Conservation (phyloP, 139 green algal genomes). For the Tetraselmis chui region DNA sequence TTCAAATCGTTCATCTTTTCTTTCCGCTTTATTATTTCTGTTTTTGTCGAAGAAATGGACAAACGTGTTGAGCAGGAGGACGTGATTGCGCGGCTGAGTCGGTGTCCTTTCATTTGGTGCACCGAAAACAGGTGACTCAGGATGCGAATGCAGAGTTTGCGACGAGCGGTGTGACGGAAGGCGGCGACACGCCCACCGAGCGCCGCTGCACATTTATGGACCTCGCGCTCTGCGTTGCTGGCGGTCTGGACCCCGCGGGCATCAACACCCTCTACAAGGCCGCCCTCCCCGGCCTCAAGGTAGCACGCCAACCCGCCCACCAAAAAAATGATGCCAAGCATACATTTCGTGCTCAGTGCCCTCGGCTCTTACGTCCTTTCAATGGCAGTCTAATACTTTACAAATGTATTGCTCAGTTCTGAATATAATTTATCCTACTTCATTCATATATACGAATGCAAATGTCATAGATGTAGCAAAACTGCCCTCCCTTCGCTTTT, state of each 20-base stretch:
- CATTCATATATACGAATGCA: no score
- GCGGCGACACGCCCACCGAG: constrained; percentile 43
- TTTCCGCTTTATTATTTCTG: no score
- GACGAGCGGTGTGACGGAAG: constrained; percentile 47
- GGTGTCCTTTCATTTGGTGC: no score
- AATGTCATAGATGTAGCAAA: no score
- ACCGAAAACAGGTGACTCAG: constrained; percentile 44
- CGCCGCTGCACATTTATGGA: constrained; percentile 79
- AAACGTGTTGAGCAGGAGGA: no score
- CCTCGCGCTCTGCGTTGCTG: constrained; percentile 59
- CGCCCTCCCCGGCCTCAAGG: constrained; percentile 38
- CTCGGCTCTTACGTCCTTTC: not conserved
- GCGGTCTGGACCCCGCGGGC: constrained; percentile 52
- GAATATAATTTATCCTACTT: not conserved
- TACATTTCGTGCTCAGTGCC: no score
- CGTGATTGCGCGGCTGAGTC: no score
- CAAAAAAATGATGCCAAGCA: no score
- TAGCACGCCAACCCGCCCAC: no score
- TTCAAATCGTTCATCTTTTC: no score
- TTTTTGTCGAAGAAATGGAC: no score
- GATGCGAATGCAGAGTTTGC: constrained; percentile 45
- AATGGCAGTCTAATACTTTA: not conserved
- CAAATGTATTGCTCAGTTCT: not conserved
- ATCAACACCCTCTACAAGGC: constrained; percentile 63
- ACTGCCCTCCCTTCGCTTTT: no score